Conservation (phyloP, 345 rosid genomes). For the Excoecaria agallocha region DNA sequence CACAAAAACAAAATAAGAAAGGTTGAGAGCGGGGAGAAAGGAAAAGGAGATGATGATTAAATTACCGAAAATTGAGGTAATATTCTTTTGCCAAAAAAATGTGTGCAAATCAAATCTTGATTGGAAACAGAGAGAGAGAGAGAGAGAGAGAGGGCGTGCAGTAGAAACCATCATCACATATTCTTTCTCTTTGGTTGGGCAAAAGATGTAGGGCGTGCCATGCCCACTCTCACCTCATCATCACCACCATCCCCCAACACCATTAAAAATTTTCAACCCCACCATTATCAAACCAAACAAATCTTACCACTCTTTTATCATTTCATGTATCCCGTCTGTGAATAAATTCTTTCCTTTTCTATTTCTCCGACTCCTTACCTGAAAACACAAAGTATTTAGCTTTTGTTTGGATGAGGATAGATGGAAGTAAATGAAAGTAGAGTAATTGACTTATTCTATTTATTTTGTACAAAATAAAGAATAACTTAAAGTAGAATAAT, state of each 20-base stretch:
- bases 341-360: neutral
- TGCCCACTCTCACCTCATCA: constrained; percentile 42
- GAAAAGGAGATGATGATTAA: constrained; percentile 22
- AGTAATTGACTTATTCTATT: too few relatives aligned
- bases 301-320: neutral
- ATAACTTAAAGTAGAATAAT: too few relatives aligned
- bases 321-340: neutral
- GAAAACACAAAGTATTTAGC: too few relatives aligned
- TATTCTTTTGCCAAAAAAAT: constrained; percentile 25
- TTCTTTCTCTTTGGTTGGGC: neutral
- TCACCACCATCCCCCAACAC: constrained; percentile 25
- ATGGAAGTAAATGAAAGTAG: too few relatives aligned
- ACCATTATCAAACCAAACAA: constrained; percentile 28
- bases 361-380: neutral
- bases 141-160: constrained; percentile 40
- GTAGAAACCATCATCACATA: constrained; percentile 39
- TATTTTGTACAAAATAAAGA: too few relatives aligned
- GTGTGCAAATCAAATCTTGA: constrained; percentile 34
- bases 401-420: too few relatives aligned
- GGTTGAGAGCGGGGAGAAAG: too few relatives aligned
- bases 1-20: too few relatives aligned
- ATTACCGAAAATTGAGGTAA: constrained; percentile 23
- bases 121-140: constrained; percentile 29
- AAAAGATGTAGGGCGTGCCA: constrained; percentile 28
- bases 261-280: constrained; percentile 25